A percentile compares a stretch with the other conserved stretches of the same genome.
Evolutionary conservation across 1,284 basidiomycete genomes (phyloP).

Genomic region (Fomitopsis palustris): DNA sequence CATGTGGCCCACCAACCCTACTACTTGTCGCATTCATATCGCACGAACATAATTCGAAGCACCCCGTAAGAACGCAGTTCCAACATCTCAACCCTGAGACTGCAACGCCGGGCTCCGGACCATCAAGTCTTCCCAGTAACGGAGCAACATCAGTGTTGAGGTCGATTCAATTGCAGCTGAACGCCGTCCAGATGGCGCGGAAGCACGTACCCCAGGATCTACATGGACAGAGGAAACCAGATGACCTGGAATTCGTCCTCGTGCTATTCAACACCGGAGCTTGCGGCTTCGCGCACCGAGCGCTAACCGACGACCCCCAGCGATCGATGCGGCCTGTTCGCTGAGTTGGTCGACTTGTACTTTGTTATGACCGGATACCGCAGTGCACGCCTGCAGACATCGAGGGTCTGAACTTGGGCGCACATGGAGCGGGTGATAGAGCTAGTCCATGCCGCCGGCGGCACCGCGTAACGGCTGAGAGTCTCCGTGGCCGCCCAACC

Average conservation of each 20-base stretch:
- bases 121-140: not conserved
- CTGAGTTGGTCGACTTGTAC: not conserved
- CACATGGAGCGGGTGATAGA: not conserved
- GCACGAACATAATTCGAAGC: too few relatives aligned
- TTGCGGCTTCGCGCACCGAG: not conserved
- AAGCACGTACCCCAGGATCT: too few relatives aligned
- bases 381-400: not conserved
- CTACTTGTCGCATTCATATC: too few relatives aligned
- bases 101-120: not conserved
- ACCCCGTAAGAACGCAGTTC: too few relatives aligned
- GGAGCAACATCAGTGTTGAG: not conserved
- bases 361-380: too few relatives aligned
- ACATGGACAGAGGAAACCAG: too few relatives aligned
- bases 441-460: not conserved
- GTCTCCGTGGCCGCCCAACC: not conserved
- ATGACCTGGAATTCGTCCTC: not conserved
- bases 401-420: not conserved
- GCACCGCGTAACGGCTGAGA: not conserved
- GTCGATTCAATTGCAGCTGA: not conserved
- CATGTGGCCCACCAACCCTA: too few relatives aligned
- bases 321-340: not conserved
- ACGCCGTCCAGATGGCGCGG: not conserved
- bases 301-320: not conserved
- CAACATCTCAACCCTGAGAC: not conserved
- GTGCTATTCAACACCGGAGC: not conserved